phyloP scores from a whole-genome alignment of 2,329 filamentous ascomycete species.

The Aspergillus ochraceus region DNA sequence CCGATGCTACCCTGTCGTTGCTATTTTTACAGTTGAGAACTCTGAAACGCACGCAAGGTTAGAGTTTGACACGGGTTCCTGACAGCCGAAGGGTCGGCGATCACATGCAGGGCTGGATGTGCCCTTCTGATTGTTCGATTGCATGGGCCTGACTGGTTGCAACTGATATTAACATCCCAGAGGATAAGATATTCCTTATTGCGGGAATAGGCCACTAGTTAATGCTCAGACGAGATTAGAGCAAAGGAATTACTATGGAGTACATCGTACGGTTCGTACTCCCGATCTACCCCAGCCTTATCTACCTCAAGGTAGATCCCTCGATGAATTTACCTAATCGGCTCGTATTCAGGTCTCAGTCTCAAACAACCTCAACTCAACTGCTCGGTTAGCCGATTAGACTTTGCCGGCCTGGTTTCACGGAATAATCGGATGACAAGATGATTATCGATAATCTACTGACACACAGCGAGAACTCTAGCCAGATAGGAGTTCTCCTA shows the following conservation, averaged over 20 bases:
- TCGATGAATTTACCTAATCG: neutral
- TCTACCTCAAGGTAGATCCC: no score
- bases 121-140: no score
- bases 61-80: neutral
- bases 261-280: no score
- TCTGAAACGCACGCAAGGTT: neutral
- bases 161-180: no score
- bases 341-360: constrained; percentile 1
- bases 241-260: no score
- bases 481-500: neutral
- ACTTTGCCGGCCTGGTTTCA: neutral
- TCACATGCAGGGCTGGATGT: neutral
- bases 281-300: neutral
- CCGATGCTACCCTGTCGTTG: neutral
- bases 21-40: neutral
- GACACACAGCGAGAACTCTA: neutral
- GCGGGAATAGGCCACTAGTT: no score
- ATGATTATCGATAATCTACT: neutral
- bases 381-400: neutral
- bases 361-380: neutral
- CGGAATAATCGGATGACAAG: neutral
- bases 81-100: neutral
- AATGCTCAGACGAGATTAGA: no score
- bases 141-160: no score
- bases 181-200: no score